phyloP scores from a whole-genome alignment of 2,329 filamentous ascomycete genomes.

The Claviceps maximensis region DNA sequence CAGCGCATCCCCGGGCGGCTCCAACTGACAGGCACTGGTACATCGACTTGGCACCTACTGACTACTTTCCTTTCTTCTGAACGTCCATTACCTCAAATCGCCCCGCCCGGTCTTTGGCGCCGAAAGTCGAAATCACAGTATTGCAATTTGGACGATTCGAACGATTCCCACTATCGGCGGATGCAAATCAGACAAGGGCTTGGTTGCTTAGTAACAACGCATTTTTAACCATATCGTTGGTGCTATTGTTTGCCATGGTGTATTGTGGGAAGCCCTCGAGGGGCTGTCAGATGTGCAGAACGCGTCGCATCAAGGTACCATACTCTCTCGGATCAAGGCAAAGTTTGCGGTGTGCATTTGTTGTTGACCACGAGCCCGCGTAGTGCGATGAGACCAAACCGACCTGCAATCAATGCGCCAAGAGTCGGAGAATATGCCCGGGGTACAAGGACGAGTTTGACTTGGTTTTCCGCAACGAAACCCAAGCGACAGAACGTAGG shows the following conservation, averaged over 20 bases:
- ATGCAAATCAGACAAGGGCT: not conserved
- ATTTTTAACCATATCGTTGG: not conserved
- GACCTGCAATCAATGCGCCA: constrained; percentile 51
- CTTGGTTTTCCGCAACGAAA: constrained; percentile 60
- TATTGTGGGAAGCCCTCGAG: constrained; percentile 53
- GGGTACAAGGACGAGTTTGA: constrained; percentile 62
- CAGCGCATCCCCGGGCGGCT: not conserved
- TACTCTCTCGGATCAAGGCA: not conserved
- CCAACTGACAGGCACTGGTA: not conserved
- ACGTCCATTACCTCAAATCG: not conserved
- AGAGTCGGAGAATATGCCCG: constrained; percentile 49
- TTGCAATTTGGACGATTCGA: not conserved
- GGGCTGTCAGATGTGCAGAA: constrained; percentile 64
- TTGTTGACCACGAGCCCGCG: not conserved
- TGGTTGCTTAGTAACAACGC: not conserved
- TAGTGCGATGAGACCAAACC: constrained; percentile 57
- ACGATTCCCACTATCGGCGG: not conserved
- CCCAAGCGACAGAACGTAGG: constrained; percentile 50
- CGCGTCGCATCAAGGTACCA: constrained; percentile 56
- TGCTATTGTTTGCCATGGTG: constrained; percentile 35
- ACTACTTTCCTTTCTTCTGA: not conserved
- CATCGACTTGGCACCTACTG: not conserved
- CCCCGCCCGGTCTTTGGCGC: not conserved
- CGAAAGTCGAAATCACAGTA: not conserved
- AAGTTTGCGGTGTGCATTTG: not conserved